phyloP scores from a whole-genome alignment of 176 grass and related monocot species.

The Oryza rufipogon region DNA sequence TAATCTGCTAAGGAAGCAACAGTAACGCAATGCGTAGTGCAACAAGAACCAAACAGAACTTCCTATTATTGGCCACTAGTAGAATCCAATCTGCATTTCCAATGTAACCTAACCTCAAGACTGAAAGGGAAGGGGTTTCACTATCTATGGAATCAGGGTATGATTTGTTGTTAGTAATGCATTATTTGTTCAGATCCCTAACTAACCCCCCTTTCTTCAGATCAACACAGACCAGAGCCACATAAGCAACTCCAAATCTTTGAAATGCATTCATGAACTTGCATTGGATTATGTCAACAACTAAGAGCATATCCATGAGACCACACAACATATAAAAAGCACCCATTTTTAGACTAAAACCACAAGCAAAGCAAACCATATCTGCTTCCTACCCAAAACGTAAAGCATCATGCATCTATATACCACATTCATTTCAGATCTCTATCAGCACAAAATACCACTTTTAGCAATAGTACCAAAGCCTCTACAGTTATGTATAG shows the following conservation, averaged over 20 bases:
- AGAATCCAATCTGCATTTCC: neutral
- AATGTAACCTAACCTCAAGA: conserved; percentile 9
- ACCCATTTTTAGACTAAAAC: neutral
- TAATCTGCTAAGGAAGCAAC: conserved; percentile 22
- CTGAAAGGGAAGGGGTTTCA: neutral
- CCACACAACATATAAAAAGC: neutral
- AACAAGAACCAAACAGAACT: conserved; percentile 30
- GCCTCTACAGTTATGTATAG: neutral
- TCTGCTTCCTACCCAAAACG: conserved; percentile 1
- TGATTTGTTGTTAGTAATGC: neutral
- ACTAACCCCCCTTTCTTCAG: neutral
- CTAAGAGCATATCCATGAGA: neutral
- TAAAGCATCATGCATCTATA: neutral
- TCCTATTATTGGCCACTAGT: neutral
- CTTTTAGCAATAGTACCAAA: neutral
- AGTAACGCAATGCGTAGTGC: neutral
- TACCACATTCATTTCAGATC: neutral
- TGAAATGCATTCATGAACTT: neutral
- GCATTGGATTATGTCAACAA: neutral
- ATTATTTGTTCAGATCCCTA: neutral
- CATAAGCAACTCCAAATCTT: neutral
- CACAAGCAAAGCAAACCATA: conserved; percentile 5
- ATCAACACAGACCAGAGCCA: neutral
- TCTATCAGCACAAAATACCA: neutral
- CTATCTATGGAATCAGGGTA: neutral